Evolutionary conservation across 768 basidiomycete species (phyloP).

Genomic region (Lentinula sp.): DNA sequence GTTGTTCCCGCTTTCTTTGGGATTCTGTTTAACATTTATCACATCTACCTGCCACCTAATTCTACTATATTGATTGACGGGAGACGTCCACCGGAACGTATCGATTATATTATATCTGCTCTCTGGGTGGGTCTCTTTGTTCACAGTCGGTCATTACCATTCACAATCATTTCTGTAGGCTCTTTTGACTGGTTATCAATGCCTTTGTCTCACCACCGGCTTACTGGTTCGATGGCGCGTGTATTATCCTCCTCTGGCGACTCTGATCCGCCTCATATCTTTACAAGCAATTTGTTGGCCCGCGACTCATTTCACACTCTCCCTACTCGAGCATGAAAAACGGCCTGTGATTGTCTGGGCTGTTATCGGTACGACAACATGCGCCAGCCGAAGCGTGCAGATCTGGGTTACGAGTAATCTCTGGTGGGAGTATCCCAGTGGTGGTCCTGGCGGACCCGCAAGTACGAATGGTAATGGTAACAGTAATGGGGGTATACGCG

Average conservation of each 20-base stretch:
- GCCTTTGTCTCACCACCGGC: slow-evolving; percentile 81
- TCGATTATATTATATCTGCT: slow-evolving; percentile 63
- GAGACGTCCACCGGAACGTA: slow-evolving; percentile 39
- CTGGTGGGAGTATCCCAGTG: slow-evolving; percentile 35
- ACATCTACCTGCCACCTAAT: slow-evolving; percentile 38
- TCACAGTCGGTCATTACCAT: not conserved
- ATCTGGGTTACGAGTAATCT: slow-evolving; percentile 97
- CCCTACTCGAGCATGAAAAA: slow-evolving; percentile 57
- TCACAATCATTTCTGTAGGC: slow-evolving; percentile 38
- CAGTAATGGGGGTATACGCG: slow-evolving; percentile 13
- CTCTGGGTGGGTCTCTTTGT: slow-evolving; percentile 53
- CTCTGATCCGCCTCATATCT: slow-evolving; percentile 86
- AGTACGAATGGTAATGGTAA: slow-evolving; percentile 10
- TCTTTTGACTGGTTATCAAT: slow-evolving; percentile 84
- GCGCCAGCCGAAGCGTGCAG: slow-evolving; percentile 75
- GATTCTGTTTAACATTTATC: slow-evolving; percentile 55
- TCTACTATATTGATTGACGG: slow-evolving; percentile 11
- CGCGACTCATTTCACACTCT: slow-evolving; percentile 80
- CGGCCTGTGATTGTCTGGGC: slow-evolving; percentile 90
- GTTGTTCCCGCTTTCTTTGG: slow-evolving; percentile 71
- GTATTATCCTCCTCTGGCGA: slow-evolving; percentile 84
- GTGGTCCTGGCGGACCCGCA: slow-evolving; percentile 15
- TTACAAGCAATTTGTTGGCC: slow-evolving; percentile 97
- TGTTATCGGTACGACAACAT: slow-evolving; percentile 84
- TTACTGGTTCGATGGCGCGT: slow-evolving; percentile 85